Conservation (phyloP, 2,329 filamentous ascomycete genomes). For the Elsinoe perseae region DNA sequence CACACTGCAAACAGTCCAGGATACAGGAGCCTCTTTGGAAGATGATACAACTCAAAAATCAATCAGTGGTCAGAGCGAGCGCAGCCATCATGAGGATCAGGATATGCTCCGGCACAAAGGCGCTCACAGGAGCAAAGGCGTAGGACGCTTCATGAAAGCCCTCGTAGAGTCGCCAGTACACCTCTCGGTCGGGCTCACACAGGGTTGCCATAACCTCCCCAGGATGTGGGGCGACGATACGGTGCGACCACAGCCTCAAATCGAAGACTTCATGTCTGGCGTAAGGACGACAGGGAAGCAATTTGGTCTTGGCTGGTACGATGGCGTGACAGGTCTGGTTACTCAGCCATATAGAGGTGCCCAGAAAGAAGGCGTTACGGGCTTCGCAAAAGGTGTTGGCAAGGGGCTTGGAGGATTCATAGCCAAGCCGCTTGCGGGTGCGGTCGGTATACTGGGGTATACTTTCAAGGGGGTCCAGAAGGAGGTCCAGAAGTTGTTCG, state of each 20-base stretch:
- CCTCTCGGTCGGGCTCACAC: constrained; percentile 53
- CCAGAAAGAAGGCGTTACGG: constrained; percentile 52
- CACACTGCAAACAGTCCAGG: background rate
- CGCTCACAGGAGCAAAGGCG: constrained; percentile 29
- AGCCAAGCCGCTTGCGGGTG: constrained; percentile 63
- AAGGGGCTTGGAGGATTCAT: constrained; percentile 70
- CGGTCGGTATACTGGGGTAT: constrained; percentile 55
- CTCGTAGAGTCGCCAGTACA: constrained; percentile 48
- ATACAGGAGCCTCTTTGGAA: too few species aligned
- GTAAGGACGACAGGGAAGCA: constrained; percentile 41
- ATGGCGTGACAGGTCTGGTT: constrained; percentile 66
- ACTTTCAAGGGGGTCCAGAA: constrained; percentile 65
- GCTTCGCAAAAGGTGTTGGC: constrained; percentile 67
- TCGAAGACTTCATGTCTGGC: constrained; percentile 59
- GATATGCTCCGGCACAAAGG: constrained; percentile 22
- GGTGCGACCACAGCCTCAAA: constrained; percentile 54
- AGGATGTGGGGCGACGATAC: constrained; percentile 63
- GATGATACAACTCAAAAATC: background rate
- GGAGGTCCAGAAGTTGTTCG: constrained; percentile 58
- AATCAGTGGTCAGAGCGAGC: background rate
- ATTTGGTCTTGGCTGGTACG: constrained; percentile 64
- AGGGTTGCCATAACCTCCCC: constrained; percentile 64
- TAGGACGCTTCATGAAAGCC: constrained; percentile 31
- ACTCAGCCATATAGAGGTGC: constrained; percentile 62
- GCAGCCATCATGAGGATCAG: background rate